Percentiles rank a stretch among this genome's conserved stretches.
These are phyloP conservation scores for Nemania sp. DNA, from an alignment of 2,329 filamentous ascomycete genomes.

Conservation along the genomic window DNA sequence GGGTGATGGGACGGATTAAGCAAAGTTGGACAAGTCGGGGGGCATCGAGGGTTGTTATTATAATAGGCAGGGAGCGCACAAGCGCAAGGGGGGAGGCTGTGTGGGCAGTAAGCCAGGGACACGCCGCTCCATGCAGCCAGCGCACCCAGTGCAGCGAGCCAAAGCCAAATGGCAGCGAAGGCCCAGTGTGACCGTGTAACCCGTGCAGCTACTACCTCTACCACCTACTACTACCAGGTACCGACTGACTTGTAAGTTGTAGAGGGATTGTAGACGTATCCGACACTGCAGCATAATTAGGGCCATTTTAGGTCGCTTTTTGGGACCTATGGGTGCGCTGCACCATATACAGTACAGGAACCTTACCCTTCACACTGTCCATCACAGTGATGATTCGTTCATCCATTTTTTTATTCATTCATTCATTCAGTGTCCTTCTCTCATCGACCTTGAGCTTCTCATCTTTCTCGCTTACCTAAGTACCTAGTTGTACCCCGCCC, in stretches of 20 bases:
- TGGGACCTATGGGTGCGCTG: neutral
- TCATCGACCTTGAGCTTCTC: neutral
- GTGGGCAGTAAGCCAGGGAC: constrained; percentile 9
- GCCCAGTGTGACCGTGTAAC: constrained; percentile 5
- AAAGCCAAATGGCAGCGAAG: constrained; percentile 11
- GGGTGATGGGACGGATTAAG: constrained; percentile 40
- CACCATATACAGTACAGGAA: neutral
- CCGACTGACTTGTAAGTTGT: no score
- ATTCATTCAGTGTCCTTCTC: neutral
- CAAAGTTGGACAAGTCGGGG: constrained; percentile 42
- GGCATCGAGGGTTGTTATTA: constrained; percentile 41
- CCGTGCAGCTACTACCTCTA: constrained; percentile 1
- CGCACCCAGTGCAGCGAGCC: neutral
- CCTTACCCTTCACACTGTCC: neutral
- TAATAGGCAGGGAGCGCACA: constrained; percentile 27
- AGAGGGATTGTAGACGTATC: no score
- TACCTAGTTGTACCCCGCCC: no score
- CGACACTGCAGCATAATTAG: neutral
- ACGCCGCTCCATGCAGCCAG: constrained; percentile 3
- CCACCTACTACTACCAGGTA: no score
- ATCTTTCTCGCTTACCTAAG: neutral
- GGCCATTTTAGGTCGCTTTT: constrained; percentile 17
- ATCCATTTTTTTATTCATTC: no score
- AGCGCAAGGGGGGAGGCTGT: constrained; percentile 18
- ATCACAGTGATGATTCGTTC: neutral